phyloP scores from a whole-genome alignment of 2,329 filamentous ascomycete species.

The Simplicillium aogashimaense region DNA sequence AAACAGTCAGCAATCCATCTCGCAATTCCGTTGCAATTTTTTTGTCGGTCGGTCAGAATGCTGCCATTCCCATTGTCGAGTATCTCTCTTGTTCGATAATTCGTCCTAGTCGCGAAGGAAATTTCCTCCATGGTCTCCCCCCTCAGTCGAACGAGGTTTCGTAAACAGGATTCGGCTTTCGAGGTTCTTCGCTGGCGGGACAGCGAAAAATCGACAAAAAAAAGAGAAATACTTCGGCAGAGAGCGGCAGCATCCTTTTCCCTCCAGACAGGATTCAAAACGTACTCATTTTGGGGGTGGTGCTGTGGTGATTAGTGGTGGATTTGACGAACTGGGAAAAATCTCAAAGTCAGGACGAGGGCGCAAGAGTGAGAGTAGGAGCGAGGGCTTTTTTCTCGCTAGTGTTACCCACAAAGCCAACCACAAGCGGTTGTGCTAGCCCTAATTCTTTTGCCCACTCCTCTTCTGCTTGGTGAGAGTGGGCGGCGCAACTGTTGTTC shows the following conservation, averaged over 20 bases:
- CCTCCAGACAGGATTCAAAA: constrained; percentile 10
- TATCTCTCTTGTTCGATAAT: neutral
- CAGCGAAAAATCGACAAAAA: too few species aligned
- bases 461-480: constrained; percentile 12
- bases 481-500: constrained; percentile 12
- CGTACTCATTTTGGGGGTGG: constrained; percentile 50
- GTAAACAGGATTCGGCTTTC: neutral
- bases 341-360: constrained; percentile 9
- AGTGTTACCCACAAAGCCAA: too few species aligned
- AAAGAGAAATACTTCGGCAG: too few species aligned
- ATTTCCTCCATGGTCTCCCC: neutral
- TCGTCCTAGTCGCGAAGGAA: neutral
- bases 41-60: neutral
- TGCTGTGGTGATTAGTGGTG: constrained; percentile 26
- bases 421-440: constrained; percentile 13
- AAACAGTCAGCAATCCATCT: constrained; percentile 9
- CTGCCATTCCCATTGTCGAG: neutral
- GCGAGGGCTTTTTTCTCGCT: constrained; percentile 11
- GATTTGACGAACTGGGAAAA: constrained; percentile 25
- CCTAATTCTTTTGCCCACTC: constrained; percentile 16
- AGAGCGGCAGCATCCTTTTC: too few species aligned
- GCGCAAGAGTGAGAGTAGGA: constrained; percentile 1
- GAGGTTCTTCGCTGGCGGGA: too few species aligned
- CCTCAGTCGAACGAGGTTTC: neutral
- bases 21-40: neutral